Base-by-base conservation (phyloP, 495 filamentous ascomycete genomes). In the Penicillium bovifimosum region DNA sequence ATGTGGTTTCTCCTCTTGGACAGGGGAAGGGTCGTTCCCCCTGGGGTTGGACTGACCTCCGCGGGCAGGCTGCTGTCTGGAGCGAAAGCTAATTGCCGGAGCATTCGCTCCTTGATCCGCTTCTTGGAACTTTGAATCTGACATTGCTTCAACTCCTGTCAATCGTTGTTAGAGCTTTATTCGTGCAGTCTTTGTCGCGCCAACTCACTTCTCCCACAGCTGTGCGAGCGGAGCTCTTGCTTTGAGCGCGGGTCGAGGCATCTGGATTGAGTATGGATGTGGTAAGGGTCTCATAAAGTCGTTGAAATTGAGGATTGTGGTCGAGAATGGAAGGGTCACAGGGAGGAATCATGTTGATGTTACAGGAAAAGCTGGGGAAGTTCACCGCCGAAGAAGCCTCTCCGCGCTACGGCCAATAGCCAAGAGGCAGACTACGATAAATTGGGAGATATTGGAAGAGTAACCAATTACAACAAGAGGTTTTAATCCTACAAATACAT, bases 231-330 rank as follows among this genome's bases (percentile, higher is more conserved):
- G 83, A 79, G 35, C 76, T 74, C 4, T 71, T 63, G 45, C 73
- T 66, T 50, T 81, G 68, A 31, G 76, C 71, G 56, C 76, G 79
- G 0, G 82, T 85, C 11, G 83, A 84, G 11, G 78, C 83, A 74
- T 86, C 78, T 0, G 77, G 65, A 50, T 84, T 82, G 20, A 88
- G 70, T 7, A 86, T 61, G 0, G 68, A 75, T 1, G 70, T 76
- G 0, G 83, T 83, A 6, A 88, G 59, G 14, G 77, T 79, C 14
- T 79, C 75, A 61, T 86, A 83, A 1, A 88, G 72, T 26, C 69
- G 72, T 45, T 83, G 80, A 55, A 88, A 88, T 40, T 82, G 73
- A 18, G 83, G 83, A 50, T 87, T 87, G 26, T 71, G 73, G 43
- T 80, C 70, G 2, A 88, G 69, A 41, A 88, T 74, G 0, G 73